These are phyloP conservation scores for Cinnamomum micranthum DNA, from an alignment of 164 flowering plant genomes.

Conservation along the genomic window DNA sequence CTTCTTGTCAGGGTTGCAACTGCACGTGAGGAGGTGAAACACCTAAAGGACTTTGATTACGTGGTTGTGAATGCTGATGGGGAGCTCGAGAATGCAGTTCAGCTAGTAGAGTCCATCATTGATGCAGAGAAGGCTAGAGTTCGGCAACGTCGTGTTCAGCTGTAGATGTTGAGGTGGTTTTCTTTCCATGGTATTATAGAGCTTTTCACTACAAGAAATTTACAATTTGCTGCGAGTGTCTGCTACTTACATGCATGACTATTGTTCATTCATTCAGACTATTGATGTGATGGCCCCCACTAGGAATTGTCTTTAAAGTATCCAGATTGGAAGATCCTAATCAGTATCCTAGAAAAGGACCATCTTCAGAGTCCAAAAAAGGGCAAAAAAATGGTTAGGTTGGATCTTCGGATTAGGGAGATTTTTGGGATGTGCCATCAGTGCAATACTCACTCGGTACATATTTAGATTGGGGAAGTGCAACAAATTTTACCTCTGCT, in stretches of 20 bases:
- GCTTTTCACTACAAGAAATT: not conserved
- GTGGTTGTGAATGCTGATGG: constrained; percentile 87
- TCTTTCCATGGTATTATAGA: not conserved
- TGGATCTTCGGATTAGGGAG: not conserved
- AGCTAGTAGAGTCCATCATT: constrained; percentile 63
- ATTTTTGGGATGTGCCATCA: not conserved
- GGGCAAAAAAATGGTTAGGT: not conserved
- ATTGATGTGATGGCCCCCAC: not conserved
- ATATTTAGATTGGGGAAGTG: not conserved
- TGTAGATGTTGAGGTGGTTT: constrained; percentile 22
- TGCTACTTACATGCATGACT: not conserved
- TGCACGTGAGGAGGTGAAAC: constrained; percentile 78
- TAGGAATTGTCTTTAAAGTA: not conserved
- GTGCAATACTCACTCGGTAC: not conserved
- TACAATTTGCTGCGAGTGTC: not conserved
- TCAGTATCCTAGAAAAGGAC: not conserved
- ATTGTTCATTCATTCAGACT: not conserved
- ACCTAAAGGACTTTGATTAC: constrained; percentile 68
- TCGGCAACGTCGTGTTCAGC: constrained; percentile 37
- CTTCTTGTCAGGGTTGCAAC: constrained; percentile 75
- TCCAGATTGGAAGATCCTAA: not conserved
- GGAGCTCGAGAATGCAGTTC: constrained; percentile 62
- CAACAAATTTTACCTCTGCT: not conserved
- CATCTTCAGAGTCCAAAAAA: not conserved
- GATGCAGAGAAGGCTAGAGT: constrained; percentile 93